Evolutionary conservation across 2,329 filamentous ascomycete genomes (phyloP), one percentile per base, ranked within the genome.

Genomic region (Alternaria dauci): DNA sequence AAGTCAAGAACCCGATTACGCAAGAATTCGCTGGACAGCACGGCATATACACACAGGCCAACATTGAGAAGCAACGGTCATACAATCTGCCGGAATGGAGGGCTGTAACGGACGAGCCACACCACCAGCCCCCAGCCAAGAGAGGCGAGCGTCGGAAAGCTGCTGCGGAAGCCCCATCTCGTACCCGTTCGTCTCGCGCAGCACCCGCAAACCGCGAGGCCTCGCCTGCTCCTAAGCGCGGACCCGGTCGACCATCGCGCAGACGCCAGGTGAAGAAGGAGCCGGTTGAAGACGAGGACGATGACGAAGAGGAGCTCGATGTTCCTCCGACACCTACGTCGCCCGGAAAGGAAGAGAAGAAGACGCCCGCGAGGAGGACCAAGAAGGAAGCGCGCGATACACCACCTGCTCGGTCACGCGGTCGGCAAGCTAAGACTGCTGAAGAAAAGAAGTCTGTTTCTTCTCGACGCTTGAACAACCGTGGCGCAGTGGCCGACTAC

Each of bases 11-110:
- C 68, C 95, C 95, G 4, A 98, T 99, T 77, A 97, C 93, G 75
- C 95, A 99, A 79, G 95, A 99, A 73, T 99, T 99, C 72, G 94
- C 96, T 84, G 95, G 95, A 42, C 93, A 92, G 52, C 93, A 94
- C 75, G 96, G 95, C 58, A 96, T 92, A 58, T 99, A 97, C 77
- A 94, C 94, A 36, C 95, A 99, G 78, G 92, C 95, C 74, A 99
- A 99, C 76, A 94, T 99, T 61, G 89, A 98, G 73, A 96, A 97
- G 80, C 93, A 96, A 77, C 88, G 95, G 76, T 93, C 93, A 14
- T 99, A 99, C 82, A 99, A 97, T 70, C 84, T 99, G 5, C 94
- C 94, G 0, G 94, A 99, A 79, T 99, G 95, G 95, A 92, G 93
- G 69, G 87, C 92, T 56, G 85, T 98, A 39, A 97, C 94, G 76